Percentiles rank a stretch among this genome's conserved stretches.
phyloP scores from a whole-genome alignment of 352 stramenopile species.

The Phytophthora aleatoria region DNA sequence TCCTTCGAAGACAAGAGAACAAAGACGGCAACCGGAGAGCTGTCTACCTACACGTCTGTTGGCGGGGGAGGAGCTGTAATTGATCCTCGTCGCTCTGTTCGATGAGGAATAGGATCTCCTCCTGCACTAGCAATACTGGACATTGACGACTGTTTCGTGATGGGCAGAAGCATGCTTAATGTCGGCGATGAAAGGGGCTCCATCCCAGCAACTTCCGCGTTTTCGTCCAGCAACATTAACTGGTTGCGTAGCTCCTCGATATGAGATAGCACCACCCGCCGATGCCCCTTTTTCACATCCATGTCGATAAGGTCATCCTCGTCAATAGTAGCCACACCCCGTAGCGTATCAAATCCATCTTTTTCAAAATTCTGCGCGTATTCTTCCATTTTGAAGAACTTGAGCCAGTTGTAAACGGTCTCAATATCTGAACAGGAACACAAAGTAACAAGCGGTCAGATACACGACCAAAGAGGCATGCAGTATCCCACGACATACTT shows the following conservation, averaged over 20 bases:
- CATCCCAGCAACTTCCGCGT: slow-evolving; percentile 49
- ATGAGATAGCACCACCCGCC: slow-evolving; percentile 82
- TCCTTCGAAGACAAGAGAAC: slow-evolving; percentile 19
- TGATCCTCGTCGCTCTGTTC: slow-evolving; percentile 57
- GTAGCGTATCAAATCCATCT: slow-evolving; percentile 87
- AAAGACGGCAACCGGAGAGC: slow-evolving; percentile 22
- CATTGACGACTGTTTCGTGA: slow-evolving; percentile 57
- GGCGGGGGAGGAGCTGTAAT: slow-evolving; percentile 35
- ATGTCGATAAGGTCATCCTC: slow-evolving; percentile 90
- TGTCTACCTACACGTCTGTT: slow-evolving; percentile 40
- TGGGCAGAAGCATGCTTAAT: slow-evolving; percentile 71
- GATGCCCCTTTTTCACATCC: slow-evolving; percentile 89
- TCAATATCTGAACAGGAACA: slow-evolving; percentile 61
- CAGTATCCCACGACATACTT: slow-evolving; percentile 39
- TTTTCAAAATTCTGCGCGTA: slow-evolving; percentile 89
- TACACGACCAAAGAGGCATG: neutral
- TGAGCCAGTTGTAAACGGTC: slow-evolving; percentile 84
- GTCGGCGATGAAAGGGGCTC: slow-evolving; percentile 77
- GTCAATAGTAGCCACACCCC: slow-evolving; percentile 85
- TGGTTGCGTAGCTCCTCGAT: slow-evolving; percentile 85
- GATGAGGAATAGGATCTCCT: slow-evolving; percentile 31
- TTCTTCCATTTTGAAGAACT: slow-evolving; percentile 88
- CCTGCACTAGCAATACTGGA: slow-evolving; percentile 42
- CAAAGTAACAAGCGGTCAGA: neutral
- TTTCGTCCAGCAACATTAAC: slow-evolving; percentile 69